These are phyloP conservation scores for Sporisorium reilianum DNA, from an alignment of 1,284 basidiomycete genomes.

Conservation along the genomic window DNA sequence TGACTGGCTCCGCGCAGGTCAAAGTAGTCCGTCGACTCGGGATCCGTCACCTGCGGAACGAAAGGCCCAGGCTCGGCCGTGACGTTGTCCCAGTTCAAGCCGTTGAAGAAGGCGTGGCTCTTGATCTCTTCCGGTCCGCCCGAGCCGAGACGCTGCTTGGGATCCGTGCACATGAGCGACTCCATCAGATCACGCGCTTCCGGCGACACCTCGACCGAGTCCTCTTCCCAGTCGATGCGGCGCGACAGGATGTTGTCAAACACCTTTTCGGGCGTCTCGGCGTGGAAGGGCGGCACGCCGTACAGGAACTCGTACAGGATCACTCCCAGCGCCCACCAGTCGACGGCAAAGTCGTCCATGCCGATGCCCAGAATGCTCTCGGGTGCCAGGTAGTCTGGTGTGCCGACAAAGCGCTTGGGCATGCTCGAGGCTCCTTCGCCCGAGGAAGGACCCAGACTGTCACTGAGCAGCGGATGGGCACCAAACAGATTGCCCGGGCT, in stretches of 20 bases:
- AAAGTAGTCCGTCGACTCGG: slow-evolving; percentile 99
- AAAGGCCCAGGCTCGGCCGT: slow-evolving; percentile 90
- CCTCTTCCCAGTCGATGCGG: slow-evolving; percentile 94
- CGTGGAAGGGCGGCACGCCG: slow-evolving; percentile 97
- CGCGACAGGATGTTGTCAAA: slow-evolving; percentile 99
- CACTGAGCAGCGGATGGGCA: slow-evolving; percentile 48
- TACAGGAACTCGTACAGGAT: slow-evolving; percentile 99
- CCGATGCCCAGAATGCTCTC: slow-evolving; percentile 96
- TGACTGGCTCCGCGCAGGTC: slow-evolving; percentile 91
- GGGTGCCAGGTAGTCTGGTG: slow-evolving; percentile 95
- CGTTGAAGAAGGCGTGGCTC: slow-evolving; percentile 87
- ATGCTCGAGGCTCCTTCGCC: slow-evolving; percentile 73
- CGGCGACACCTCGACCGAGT: slow-evolving; percentile 85
- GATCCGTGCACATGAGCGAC: slow-evolving; percentile 85
- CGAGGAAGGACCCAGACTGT: slow-evolving; percentile 69
- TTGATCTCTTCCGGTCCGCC: slow-evolving; percentile 94
- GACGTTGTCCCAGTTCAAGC: slow-evolving; percentile 92
- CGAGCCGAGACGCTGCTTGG: slow-evolving; percentile 82
- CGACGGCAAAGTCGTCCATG: slow-evolving; percentile 93
- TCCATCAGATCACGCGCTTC: slow-evolving; percentile 94
- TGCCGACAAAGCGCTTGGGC: slow-evolving; percentile 80
- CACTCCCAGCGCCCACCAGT: slow-evolving; percentile 99
- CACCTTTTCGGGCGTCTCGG: slow-evolving; percentile 93
- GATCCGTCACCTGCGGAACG: slow-evolving; percentile 93
- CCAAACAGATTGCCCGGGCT: slow-evolving; percentile 59